Evolutionary conservation across 805 yeast genomes (phyloP).

Genomic region (Pachysolen tannophilus): DNA sequence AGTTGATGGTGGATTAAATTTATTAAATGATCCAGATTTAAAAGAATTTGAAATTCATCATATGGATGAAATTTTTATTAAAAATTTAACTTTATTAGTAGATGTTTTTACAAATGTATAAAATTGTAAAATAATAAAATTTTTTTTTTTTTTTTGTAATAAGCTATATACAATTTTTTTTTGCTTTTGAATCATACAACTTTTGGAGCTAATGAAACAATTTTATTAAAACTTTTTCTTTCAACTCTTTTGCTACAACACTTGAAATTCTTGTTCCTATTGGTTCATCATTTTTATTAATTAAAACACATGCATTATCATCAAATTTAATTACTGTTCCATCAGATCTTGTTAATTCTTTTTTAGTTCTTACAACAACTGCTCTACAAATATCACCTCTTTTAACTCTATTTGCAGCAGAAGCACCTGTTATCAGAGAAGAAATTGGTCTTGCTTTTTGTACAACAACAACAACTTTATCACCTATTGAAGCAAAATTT

Average conservation of each 20-base stretch:
- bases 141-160: no score
- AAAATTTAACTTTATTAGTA: conserved; percentile 2
- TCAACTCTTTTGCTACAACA: conserved; percentile 86
- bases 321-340: conserved; percentile 84
- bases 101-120: conserved; percentile 2
- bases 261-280: conserved; percentile 88
- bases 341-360: conserved; percentile 65
- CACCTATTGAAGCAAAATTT: conserved; percentile 81
- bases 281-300: conserved; percentile 86
- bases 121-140: no score
- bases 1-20: conserved; percentile 2
- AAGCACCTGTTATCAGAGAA: conserved; percentile 63
- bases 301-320: conserved; percentile 94
- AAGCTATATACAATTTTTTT: no score
- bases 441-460: conserved; percentile 80
- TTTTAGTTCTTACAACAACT: conserved; percentile 85
- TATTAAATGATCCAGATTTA: conserved; percentile 1
- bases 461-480: conserved; percentile 88
- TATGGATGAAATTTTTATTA: not conserved
- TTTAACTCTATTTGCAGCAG: conserved; percentile 74
- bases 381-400: conserved; percentile 96
- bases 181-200: conserved; percentile 50
- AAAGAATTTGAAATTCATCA: not conserved
- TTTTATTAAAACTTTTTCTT: conserved; percentile 76
- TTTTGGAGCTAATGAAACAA: conserved; percentile 87